These are phyloP conservation scores for Solanum hybrid DNA, from an alignment of 305 asterid species.

Conservation along the genomic window DNA sequence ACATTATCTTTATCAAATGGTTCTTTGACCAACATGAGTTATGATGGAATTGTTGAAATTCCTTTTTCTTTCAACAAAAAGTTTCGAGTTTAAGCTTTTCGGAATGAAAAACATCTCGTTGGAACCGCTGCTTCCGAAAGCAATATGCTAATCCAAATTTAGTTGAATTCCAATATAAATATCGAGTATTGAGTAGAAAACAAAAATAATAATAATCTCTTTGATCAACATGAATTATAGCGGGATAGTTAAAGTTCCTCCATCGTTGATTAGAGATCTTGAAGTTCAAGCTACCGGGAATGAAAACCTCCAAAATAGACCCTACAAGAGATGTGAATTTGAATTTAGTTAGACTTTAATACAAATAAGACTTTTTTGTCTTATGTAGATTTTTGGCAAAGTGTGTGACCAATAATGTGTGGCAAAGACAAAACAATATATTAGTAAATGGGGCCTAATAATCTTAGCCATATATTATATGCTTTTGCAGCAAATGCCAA, in stretches of 20 bases:
- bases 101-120: neutral
- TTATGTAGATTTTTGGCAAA: neutral
- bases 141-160: neutral
- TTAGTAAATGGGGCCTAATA: conserved; percentile 4
- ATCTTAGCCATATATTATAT: neutral
- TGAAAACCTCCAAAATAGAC: neutral
- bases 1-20: neutral
- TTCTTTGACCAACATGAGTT: neutral
- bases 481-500: neutral
- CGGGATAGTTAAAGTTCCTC: neutral
- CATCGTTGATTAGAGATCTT: neutral
- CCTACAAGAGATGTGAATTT: neutral
- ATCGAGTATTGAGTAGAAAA: neutral
- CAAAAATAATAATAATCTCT: neutral
- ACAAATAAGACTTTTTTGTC: neutral
- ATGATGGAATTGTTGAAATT: neutral
- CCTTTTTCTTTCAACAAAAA: neutral
- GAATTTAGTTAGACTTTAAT: neutral
- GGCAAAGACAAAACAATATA: neutral
- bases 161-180: accelerated
- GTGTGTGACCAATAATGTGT: conserved; percentile 4
- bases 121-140: neutral
- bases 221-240: neutral
- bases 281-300: neutral
- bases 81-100: neutral